phyloP scores from a whole-genome alignment of 1,284 basidiomycete genomes.

The Apiotrichum gracile region DNA sequence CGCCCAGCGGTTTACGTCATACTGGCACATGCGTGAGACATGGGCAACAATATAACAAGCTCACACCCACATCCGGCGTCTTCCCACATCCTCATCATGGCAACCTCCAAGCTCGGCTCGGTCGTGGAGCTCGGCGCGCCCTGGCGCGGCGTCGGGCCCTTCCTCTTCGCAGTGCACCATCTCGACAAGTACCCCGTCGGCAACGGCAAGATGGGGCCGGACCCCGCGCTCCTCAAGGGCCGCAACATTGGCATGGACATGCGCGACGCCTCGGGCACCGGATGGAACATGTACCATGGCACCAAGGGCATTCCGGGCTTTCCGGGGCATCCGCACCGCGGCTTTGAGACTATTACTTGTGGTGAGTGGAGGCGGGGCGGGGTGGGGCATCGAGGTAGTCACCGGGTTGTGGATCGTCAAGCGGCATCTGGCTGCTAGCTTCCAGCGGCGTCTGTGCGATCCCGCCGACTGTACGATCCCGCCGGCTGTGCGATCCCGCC shows the following conservation, averaged over 20 bases:
- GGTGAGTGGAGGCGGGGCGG: too few species aligned
- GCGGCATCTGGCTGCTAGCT: too few species aligned
- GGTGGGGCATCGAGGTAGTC: too few species aligned
- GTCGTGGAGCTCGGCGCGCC: constrained; percentile 2
- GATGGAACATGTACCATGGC: constrained; percentile 16
- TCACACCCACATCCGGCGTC: not conserved
- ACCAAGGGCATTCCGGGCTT: not conserved
- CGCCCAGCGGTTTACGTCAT: too few species aligned
- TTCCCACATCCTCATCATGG: not conserved
- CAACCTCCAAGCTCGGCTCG: constrained; percentile 1
- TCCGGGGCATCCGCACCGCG: constrained; percentile 8
- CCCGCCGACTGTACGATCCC: too few species aligned
- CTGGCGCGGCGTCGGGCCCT: constrained; percentile 13
- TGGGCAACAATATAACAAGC: too few species aligned
- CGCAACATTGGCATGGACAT: constrained; percentile 13
- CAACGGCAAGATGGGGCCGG: constrained; percentile 4
- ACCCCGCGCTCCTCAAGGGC: constrained; percentile 4
- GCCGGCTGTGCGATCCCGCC: too few species aligned
- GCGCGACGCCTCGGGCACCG: constrained; percentile 2
- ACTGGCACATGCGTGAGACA: not conserved
- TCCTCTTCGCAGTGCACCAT: constrained; percentile 5
- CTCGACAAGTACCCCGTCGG: constrained; percentile 13
- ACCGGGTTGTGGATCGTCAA: too few species aligned
- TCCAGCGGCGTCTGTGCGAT: too few species aligned
- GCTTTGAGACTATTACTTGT: constrained; percentile 8